Evolutionary conservation across 192 early-diverging fungal species (phyloP).

Genomic region (Dimargaris cristalligena): DNA sequence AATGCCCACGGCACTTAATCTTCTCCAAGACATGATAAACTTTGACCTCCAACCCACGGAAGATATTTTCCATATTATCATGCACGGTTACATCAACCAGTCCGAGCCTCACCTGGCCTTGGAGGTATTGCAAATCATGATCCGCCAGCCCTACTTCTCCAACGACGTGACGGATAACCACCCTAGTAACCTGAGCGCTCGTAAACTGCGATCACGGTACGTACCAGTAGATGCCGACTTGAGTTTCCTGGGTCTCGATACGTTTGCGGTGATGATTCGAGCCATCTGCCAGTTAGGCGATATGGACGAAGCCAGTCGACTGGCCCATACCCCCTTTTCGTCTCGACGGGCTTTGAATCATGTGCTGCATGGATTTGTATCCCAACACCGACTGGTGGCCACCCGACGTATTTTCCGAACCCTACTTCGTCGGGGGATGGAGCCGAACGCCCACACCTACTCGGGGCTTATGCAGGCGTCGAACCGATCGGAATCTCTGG

Average conservation of each 20-base stretch:
- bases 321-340: background rate
- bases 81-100: conserved; percentile 1
- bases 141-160: background rate
- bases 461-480: background rate
- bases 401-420: background rate
- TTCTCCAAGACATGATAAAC: conserved; percentile 7
- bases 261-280: conserved; percentile 5
- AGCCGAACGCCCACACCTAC: conserved; percentile 4
- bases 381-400: background rate
- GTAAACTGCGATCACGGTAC: background rate
- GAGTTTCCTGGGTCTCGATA: background rate
- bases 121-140: background rate
- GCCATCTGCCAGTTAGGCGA: conserved; percentile 3
- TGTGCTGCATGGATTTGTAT: background rate
- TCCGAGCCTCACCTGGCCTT: background rate
- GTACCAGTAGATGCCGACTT: background rate
- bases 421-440: background rate
- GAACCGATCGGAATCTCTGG: background rate
- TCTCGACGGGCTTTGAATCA: background rate
- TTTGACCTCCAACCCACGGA: conserved; percentile 6
- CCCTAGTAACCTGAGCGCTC: no score
- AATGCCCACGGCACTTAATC: background rate
- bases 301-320: background rate
- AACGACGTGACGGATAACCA: background rate
- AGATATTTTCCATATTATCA: conserved; percentile 3